Percentiles rank a stretch among this genome's conserved stretches.
phyloP scores from a whole-genome alignment of 768 basidiomycete genomes.

The Leccinum aurantiacum region DNA sequence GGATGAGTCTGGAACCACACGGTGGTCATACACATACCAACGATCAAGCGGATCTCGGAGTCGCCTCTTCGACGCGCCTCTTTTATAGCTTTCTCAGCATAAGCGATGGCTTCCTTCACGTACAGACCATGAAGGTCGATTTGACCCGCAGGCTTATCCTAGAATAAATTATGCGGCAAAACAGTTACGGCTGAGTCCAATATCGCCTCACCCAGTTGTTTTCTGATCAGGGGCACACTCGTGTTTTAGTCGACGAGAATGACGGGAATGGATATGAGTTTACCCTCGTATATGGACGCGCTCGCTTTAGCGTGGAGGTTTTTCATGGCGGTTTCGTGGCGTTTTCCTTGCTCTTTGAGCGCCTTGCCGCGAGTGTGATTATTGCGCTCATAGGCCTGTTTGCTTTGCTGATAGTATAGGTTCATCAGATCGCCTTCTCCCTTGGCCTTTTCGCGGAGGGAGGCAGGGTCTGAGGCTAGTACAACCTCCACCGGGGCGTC shows the following conservation, averaged over 20 bases:
- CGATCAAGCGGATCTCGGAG: conserved; percentile 72
- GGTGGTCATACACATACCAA: conserved; percentile 53
- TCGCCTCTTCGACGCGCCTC: conserved; percentile 62
- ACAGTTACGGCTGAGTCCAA: background rate
- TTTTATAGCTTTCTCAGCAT: conserved; percentile 67
- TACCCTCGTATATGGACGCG: conserved; percentile 73
- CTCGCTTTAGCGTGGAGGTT: conserved; percentile 75
- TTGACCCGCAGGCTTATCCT: conserved; percentile 67
- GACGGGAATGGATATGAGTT: conserved; percentile 29
- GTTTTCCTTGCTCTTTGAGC: conserved; percentile 76
- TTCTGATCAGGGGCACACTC: conserved; percentile 40
- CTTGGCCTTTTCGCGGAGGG: conserved; percentile 71
- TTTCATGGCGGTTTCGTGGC: conserved; percentile 74
- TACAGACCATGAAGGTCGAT: conserved; percentile 91
- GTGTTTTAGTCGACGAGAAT: background rate
- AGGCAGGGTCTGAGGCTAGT: conserved; percentile 42
- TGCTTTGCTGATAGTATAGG: conserved; percentile 60
- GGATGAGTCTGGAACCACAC: background rate
- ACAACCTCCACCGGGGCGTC: background rate
- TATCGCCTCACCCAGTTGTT: conserved; percentile 61
- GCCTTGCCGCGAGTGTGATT: conserved; percentile 79
- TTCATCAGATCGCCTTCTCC: conserved; percentile 69
- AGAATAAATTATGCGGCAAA: conserved; percentile 4
- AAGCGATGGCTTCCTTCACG: conserved; percentile 84
- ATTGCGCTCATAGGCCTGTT: conserved; percentile 67